Evolutionary conservation across 1,284 basidiomycete species (phyloP), one percentile per base, ranked within the genome.

Genomic region (Rhodotorula sp.): DNA sequence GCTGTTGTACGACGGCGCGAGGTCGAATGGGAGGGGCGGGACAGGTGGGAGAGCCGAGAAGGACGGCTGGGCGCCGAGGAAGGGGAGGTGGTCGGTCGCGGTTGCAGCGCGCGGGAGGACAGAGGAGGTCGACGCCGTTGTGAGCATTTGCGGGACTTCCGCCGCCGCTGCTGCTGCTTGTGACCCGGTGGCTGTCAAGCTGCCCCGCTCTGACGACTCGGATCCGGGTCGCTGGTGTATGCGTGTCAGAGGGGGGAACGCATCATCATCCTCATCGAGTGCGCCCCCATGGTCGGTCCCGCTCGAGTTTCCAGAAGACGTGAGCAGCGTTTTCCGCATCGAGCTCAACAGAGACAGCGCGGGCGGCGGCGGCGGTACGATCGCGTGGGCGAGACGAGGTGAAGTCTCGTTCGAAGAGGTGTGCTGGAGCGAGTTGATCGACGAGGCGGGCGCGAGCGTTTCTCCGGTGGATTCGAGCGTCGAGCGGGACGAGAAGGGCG

Each of bases 31-130:
- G 8, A 72, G 64, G 8, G 67, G 63, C 16, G 62, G 62, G 26
- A 31, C 31, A 2, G 63, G 63, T 3, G 70, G 67, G 5, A 72
- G 56, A 4, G 70, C 67, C 23, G 70, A 69, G 49, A 72, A 72
- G 20, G 49, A 48, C 20, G 66, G 26, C 2, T 60, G 43, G 5
- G 58, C 12, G 34, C 58, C 62, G 31, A 71, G 63, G 12, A 47
- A 7, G 16, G 7, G 21, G 2, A 21, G 4, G 21, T 10, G 20
- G 18, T 16, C 18, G 43, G 21, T 21, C 8, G 14, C n/a, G 62
- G 23, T 63, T n/a, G 62, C 23, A 3, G 51, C n/a, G 18, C 51
- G 20, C 23, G 12, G 51, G 51, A 8, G 10, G 51, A 52, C 4
- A 23, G 51, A 52, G 51, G 51, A 52, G 51, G 21, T 23, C 51